Evolutionary conservation across 306 rosid species (phyloP).

Genomic region (Nissolia schottii): DNA sequence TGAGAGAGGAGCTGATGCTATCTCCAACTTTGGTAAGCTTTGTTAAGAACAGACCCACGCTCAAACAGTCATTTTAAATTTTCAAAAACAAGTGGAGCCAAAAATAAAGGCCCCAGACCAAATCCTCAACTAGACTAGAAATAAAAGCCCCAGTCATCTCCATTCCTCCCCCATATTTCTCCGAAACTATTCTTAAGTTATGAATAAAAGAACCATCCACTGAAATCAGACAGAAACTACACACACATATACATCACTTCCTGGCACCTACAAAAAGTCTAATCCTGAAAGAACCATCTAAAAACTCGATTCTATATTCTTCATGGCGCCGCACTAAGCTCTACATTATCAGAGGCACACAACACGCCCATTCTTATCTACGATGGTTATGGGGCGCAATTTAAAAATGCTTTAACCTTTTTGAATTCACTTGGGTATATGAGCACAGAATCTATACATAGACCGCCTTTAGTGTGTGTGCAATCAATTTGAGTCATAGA

Average conservation of each 20-base stretch:
- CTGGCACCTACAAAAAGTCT: not conserved
- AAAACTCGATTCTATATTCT: conserved; percentile 25
- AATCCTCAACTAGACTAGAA: too few relatives aligned
- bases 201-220: not conserved
- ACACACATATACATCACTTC: not conserved
- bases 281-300: conserved; percentile 16
- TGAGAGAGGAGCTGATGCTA: too few relatives aligned
- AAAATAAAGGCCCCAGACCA: too few relatives aligned
- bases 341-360: conserved; percentile 13
- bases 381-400: not conserved
- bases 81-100: too few relatives aligned
- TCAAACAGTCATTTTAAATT: too few relatives aligned
- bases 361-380: conserved; percentile 19
- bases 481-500: conserved; percentile 85
- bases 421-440: conserved; percentile 44
- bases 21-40: not conserved
- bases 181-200: not conserved
- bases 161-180: not conserved
- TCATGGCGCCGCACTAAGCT: conserved; percentile 1
- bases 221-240: not conserved
- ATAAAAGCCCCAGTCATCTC: not conserved
- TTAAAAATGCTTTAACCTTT: conserved; percentile 43
- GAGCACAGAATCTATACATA: conserved; percentile 64
- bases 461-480: conserved; percentile 77
- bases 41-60: not conserved